Conservation (phyloP, 2,329 filamentous ascomycete species). For the Xylariaceae sp. region DNA sequence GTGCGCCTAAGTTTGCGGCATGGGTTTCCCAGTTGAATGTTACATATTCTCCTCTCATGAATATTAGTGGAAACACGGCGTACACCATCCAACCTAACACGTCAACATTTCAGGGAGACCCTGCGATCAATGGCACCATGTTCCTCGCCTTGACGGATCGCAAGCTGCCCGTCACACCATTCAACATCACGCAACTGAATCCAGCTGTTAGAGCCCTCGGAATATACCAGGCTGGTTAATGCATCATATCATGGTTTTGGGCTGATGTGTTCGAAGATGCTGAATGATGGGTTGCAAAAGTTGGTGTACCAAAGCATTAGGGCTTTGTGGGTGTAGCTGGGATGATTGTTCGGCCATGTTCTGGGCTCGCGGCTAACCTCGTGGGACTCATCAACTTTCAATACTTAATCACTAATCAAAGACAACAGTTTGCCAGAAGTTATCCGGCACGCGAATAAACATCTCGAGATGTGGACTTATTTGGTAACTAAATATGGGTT, state of each 20-base stretch:
- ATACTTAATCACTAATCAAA: no score
- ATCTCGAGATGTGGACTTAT: no score
- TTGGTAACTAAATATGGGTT: background rate
- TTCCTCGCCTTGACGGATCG: constrained; percentile 74
- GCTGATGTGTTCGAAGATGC: no score
- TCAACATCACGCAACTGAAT: constrained; percentile 72
- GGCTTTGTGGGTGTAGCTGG: no score
- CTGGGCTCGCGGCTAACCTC: no score
- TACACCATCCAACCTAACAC: constrained; percentile 72
- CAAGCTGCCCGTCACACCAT: constrained; percentile 68
- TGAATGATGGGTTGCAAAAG: no score
- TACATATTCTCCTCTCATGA: constrained; percentile 64
- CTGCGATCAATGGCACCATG: constrained; percentile 73
- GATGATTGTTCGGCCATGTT: no score
- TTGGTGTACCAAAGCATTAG: no score
- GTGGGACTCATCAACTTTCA: no score
- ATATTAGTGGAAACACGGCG: constrained; percentile 54
- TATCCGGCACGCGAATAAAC: no score
- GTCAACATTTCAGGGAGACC: constrained; percentile 65
- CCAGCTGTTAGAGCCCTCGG: constrained; percentile 73
- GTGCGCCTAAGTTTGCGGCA: constrained; percentile 62
- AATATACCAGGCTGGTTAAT: constrained; percentile 74
- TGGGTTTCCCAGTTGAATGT: constrained; percentile 78
- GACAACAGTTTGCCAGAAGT: no score
- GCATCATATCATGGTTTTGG: no score